Evolutionary conservation across 352 stramenopile species (phyloP), one percentile per base, ranked within the genome.

Genomic region (Pythium aristosporum): DNA sequence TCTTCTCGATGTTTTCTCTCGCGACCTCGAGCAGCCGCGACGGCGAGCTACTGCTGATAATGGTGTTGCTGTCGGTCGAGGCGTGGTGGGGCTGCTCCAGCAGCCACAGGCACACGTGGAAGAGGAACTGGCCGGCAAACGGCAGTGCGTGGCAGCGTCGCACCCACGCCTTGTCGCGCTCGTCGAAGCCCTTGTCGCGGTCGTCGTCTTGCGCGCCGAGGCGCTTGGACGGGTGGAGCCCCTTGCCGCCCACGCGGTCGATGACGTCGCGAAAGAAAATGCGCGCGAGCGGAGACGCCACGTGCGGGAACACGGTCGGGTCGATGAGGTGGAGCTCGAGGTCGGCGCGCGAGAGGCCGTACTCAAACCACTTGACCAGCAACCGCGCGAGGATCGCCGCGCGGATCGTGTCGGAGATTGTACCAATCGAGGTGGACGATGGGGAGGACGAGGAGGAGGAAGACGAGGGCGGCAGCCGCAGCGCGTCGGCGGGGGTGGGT

Each of bases 291-390:
- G 92, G 73, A 2, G 76, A 68, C 9, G 83, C 76, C 6, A 94
- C 79, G 39, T 85, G 72, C 21, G 58, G 44, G 41, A 89, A 92
- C 28, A 92, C 81, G 5, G 74, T 71, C 3, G 72, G 57, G 25
- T 91, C 79, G 28, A 83, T 78, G 7, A 96, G 64, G 47, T 83
- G 84, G 1, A 77, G 71, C 54, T 96, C 87, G 10, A 96, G 68
- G 20, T 83, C 79, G 2, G 72, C 72, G 21, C 70, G 73, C 6
- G 79, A 54, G 12, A 94, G 61, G 15, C 74, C 79, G 49, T 88
- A 93, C 20, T 93, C 83, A 48, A 91, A 91, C 87, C 87, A 96
- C 59, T 94, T 93, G 20, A 94, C 79, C 3, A 96, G 56, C 18
- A 96, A 65, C 15, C 87, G 83, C 28, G 87, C 79, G 21, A 96